A percentile compares a stretch with the other conserved stretches of the same genome.
Conservation (phyloP, 352 stramenopile species). For the Phytophthora rubi region DNA sequence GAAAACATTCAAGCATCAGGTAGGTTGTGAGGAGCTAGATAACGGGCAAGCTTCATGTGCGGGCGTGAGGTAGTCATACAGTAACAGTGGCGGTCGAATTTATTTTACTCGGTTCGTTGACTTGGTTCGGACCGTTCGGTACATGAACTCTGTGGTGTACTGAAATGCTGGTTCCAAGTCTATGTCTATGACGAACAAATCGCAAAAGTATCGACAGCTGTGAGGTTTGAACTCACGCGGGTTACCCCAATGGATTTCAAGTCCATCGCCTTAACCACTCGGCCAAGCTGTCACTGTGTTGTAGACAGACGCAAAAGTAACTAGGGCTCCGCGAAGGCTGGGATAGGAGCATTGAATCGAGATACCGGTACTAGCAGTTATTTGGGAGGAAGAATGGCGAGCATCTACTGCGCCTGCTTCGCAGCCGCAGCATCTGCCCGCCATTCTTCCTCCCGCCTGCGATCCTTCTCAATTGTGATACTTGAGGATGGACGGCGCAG, state of each 20-base stretch:
- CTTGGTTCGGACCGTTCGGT: background rate
- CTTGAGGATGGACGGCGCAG: no score
- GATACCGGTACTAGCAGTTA: no score
- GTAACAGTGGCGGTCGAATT: slow-evolving; percentile 5
- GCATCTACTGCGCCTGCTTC: no score
- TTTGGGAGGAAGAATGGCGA: no score
- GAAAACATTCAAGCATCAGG: slow-evolving; percentile 24
- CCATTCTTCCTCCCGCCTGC: no score
- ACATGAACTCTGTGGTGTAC: background rate
- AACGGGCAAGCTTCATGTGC: slow-evolving; percentile 1
- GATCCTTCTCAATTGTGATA: no score
- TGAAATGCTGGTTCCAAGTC: background rate
- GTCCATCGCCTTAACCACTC: slow-evolving; percentile 47
- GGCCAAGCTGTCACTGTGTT: slow-evolving; percentile 30
- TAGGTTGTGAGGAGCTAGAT: slow-evolving; percentile 25
- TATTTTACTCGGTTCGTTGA: background rate
- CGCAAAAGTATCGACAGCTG: slow-evolving; percentile 35
- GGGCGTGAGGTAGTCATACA: slow-evolving; percentile 14
- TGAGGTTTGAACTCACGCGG: slow-evolving; percentile 45
- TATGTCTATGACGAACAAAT: background rate
- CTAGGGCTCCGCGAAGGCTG: no score
- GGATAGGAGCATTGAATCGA: no score
- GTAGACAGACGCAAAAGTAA: no score
- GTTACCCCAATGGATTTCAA: slow-evolving; percentile 45
- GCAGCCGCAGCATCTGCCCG: no score